These are phyloP conservation scores for Nannochloropsis salina DNA, from an alignment of 108 stramenopile genomes.

Conservation along the genomic window DNA sequence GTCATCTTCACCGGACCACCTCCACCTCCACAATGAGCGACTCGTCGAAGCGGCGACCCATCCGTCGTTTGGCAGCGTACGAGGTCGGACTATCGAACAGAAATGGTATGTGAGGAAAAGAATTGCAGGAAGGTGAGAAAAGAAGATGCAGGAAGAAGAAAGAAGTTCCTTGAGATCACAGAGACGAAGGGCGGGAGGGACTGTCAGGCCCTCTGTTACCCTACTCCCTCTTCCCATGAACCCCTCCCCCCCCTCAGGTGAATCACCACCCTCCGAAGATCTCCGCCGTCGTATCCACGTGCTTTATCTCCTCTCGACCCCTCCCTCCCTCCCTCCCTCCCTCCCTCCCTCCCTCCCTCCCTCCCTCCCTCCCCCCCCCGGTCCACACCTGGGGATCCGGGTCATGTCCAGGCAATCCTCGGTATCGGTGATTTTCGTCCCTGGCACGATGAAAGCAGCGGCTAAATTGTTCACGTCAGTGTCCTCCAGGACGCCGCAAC, in stretches of 20 bases:
- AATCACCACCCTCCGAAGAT: no score
- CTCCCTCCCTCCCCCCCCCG: no score
- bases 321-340: no score
- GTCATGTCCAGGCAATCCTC: constrained; percentile 17
- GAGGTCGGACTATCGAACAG: constrained; percentile 1
- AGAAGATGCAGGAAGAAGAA: not conserved
- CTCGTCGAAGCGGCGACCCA: constrained; percentile 50
- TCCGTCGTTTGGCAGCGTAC: constrained; percentile 45
- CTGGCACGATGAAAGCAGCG: not conserved
- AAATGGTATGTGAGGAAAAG: not conserved
- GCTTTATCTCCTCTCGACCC: no score
- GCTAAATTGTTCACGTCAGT: constrained; percentile 7
- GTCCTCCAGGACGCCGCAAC: not conserved
- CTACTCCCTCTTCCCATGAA: no score
- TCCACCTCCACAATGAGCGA: constrained; percentile 48
- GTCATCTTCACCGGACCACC: not conserved
- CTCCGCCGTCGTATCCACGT: no score
- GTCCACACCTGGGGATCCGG: not conserved
- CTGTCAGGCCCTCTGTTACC: no score
- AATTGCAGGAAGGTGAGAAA: not conserved
- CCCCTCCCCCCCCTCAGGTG: no score
- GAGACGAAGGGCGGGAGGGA: not conserved
- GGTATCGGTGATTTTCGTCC: not conserved
- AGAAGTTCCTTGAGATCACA: not conserved
- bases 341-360: no score